These are phyloP conservation scores for Auricularia sp. DNA, from an alignment of 768 basidiomycete species.

Conservation along the genomic window DNA sequence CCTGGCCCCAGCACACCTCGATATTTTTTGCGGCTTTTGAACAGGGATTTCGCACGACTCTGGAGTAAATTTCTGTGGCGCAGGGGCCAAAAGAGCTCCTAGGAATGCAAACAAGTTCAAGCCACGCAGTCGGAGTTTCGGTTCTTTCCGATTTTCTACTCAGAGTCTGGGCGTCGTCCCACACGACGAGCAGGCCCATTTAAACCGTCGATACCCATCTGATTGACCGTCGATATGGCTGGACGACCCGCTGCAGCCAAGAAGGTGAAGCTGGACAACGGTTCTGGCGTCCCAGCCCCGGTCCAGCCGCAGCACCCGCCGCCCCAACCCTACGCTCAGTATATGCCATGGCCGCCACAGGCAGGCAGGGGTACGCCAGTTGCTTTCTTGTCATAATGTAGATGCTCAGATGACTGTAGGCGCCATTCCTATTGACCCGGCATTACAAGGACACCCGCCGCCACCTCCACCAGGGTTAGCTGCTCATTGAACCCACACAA, in stretches of 20 bases:
- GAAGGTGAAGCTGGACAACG: not conserved
- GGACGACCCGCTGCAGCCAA: not conserved
- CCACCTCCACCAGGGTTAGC: not conserved
- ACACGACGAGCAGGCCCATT: no score
- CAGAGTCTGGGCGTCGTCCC: no score
- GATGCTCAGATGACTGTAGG: not conserved
- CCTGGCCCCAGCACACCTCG: no score
- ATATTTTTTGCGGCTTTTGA: no score
- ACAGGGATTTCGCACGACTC: no score
- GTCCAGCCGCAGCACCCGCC: not conserved
- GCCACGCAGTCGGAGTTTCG: no score
- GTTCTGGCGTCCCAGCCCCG: not conserved
- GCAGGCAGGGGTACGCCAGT: not conserved
- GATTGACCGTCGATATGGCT: not conserved
- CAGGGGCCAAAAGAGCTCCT: no score
- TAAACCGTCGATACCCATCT: no score
- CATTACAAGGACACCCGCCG: not conserved
- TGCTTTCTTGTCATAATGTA: not conserved
- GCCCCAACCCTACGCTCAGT: not conserved
- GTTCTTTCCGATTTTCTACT: no score
- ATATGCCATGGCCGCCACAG: not conserved
- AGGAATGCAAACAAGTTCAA: no score
- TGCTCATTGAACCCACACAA: constrained; percentile 3
- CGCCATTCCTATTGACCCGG: not conserved
- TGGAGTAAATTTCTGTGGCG: no score